Conservation (phyloP, 2,329 filamentous ascomycete species). For the Penicillium sclerotigenum region DNA sequence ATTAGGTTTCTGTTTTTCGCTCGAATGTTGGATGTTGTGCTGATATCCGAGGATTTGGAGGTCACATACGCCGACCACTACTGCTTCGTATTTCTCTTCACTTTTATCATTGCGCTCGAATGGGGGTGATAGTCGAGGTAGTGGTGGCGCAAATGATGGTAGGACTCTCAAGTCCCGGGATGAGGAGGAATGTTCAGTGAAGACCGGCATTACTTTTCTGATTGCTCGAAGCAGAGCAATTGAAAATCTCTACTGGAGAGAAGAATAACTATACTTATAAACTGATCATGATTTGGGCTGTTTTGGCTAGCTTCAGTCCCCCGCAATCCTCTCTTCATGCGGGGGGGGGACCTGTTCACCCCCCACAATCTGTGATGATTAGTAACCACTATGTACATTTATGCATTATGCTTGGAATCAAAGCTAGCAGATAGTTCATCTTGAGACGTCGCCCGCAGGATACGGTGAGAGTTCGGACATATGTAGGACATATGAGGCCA, state of each 20-base stretch:
- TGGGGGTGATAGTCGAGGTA: constrained; percentile 32
- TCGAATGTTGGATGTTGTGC: not conserved
- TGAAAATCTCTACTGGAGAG: not conserved
- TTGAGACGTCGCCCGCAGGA: not conserved
- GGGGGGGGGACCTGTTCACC: not conserved
- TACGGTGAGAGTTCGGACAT: not conserved
- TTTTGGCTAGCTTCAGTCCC: not conserved
- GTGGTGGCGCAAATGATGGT: constrained; percentile 37
- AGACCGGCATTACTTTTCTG: constrained; percentile 35
- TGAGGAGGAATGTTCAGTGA: constrained; percentile 33
- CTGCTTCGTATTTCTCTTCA: constrained; percentile 39
- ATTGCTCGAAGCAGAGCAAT: not conserved
- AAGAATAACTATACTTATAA: not conserved
- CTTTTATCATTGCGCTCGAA: constrained; percentile 14
- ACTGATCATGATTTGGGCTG: not conserved
- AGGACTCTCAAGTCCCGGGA: constrained; percentile 38
- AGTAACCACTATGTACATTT: not conserved
- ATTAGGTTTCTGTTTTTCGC: not conserved
- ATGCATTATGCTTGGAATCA: not conserved
- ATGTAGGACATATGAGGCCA: not conserved
- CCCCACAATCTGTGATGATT: not conserved
- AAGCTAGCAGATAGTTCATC: not conserved
- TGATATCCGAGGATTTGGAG: not conserved
- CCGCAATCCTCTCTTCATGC: not conserved
- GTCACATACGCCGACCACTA: constrained; percentile 34